Evolutionary conservation across 352 stramenopile species (phyloP).

Genomic region (Pythium vanterpoolii): DNA sequence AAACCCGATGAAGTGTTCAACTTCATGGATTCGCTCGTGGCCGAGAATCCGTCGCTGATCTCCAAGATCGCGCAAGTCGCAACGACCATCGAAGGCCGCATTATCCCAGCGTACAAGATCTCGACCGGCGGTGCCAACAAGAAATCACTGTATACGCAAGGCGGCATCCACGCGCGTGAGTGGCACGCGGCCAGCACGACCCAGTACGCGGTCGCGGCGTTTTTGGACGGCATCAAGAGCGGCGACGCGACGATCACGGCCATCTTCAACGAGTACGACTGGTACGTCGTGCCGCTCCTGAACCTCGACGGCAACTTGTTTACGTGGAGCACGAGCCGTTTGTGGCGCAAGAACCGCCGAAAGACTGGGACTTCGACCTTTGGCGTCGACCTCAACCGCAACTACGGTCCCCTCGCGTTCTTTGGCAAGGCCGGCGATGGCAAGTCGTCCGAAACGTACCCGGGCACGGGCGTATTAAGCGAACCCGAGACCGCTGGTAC

Average conservation of each 20-base stretch:
- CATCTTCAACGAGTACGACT: constrained; percentile 32
- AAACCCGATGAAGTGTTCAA: too few relatives aligned
- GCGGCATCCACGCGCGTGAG: constrained; percentile 34
- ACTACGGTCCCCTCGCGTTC: constrained; percentile 25
- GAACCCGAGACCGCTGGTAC: constrained; percentile 21
- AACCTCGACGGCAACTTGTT: constrained; percentile 31
- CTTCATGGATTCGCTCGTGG: too few relatives aligned
- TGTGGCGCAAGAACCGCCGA: constrained; percentile 35
- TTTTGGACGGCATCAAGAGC: constrained; percentile 20
- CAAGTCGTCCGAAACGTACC: constrained; percentile 26
- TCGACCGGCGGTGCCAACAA: constrained; percentile 7
- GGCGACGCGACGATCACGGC: constrained; percentile 12
- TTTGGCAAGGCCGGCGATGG: constrained; percentile 22
- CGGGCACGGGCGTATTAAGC: constrained; percentile 22
- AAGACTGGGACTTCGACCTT: too few relatives aligned
- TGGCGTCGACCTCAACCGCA: constrained; percentile 39
- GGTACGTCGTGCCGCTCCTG: constrained; percentile 35
- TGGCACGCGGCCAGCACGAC: constrained; percentile 24
- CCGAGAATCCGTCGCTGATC: too few relatives aligned
- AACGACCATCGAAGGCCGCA: constrained; percentile 13
- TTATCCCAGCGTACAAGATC: constrained; percentile 31
- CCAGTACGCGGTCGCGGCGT: constrained; percentile 22
- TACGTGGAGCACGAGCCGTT: constrained; percentile 30
- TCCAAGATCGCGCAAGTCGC: constrained; percentile 27
- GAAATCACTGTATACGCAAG: constrained; percentile 27